Percentiles rank a stretch among this genome's conserved stretches.
Evolutionary conservation across 1,284 basidiomycete genomes (phyloP).

Genomic region (Ceratobasidium sp.): DNA sequence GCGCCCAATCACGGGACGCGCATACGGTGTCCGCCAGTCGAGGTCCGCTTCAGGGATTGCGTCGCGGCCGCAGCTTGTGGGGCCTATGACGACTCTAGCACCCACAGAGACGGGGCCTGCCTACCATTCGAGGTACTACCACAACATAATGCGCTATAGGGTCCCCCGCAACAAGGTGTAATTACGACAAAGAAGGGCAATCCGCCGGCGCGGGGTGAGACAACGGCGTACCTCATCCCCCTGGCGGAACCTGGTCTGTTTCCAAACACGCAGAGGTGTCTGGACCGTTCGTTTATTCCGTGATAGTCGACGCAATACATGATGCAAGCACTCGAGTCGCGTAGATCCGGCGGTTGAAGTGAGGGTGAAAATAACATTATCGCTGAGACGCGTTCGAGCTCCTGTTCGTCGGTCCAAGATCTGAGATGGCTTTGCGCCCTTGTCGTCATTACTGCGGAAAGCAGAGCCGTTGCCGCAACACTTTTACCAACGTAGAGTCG

Average conservation of each 20-base stretch:
- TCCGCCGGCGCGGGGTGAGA: slow-evolving; percentile 3
- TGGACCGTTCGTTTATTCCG: slow-evolving; percentile 13
- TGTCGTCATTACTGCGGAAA: slow-evolving; percentile 4
- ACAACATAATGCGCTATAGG: slow-evolving; percentile 25
- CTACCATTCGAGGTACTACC: slow-evolving; percentile 15
- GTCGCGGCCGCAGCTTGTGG: slow-evolving; percentile 13
- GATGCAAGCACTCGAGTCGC: slow-evolving; percentile 19
- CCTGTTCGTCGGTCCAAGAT: slow-evolving; percentile 12
- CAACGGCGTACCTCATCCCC: slow-evolving; percentile 31
- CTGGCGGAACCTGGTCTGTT: slow-evolving; percentile 22
- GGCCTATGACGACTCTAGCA: neutral
- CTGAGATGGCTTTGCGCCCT: slow-evolving; percentile 12
- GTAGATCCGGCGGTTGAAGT: slow-evolving; percentile 30
- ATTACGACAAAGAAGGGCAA: slow-evolving; percentile 8
- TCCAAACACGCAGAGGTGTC: slow-evolving; percentile 4
- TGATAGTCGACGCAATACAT: slow-evolving; percentile 39
- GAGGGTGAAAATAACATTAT: neutral
- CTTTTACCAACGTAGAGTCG: neutral
- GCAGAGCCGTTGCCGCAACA: slow-evolving; percentile 11
- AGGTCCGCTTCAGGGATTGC: slow-evolving; percentile 28
- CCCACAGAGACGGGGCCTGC: slow-evolving; percentile 10
- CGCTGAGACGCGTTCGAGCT: slow-evolving; percentile 32
- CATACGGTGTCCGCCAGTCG: neutral
- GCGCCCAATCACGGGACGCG: slow-evolving; percentile 22
- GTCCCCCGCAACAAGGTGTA: neutral